phyloP scores from a whole-genome alignment of 225 moss, liverwort and hornwort genomes.

The Straminergon stramineum region DNA sequence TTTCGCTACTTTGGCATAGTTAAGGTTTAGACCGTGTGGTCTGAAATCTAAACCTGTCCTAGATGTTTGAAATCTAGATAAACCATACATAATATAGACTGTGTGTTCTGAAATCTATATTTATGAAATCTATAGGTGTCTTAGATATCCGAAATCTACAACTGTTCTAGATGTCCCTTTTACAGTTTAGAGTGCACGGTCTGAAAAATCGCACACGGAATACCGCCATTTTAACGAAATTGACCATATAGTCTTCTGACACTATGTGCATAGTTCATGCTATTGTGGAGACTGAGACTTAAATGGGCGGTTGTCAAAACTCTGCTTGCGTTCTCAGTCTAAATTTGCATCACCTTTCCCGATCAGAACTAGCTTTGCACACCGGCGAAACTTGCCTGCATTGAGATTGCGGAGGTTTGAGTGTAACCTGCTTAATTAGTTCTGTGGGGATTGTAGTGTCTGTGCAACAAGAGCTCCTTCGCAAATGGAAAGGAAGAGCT shows the following conservation, averaged over 20 bases:
- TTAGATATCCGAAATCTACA: too few relatives aligned
- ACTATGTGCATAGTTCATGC: not conserved
- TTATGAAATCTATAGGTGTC: too few relatives aligned
- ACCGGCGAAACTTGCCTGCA: not conserved
- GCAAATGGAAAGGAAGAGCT: not conserved
- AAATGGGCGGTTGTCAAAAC: not conserved
- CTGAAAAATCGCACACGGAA: too few relatives aligned
- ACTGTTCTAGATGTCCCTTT: too few relatives aligned
- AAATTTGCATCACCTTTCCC: not conserved
- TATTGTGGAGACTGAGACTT: not conserved
- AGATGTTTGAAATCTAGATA: too few relatives aligned
- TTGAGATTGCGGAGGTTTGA: not conserved
- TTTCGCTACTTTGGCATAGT: too few relatives aligned
- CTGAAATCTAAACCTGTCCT: too few relatives aligned
- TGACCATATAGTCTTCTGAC: not conserved
- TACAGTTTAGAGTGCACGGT: too few relatives aligned
- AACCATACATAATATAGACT: too few relatives aligned
- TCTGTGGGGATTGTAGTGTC: too few relatives aligned
- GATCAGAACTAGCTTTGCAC: not conserved
- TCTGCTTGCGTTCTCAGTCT: not conserved
- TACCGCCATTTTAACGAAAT: not conserved
- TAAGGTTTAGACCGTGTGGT: too few relatives aligned
- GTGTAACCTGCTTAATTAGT: not conserved
- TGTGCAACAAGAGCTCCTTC: not conserved
- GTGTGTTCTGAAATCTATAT: too few relatives aligned